Conservation (phyloP, 768 basidiomycete genomes). For the Boletus sp. region DNA sequence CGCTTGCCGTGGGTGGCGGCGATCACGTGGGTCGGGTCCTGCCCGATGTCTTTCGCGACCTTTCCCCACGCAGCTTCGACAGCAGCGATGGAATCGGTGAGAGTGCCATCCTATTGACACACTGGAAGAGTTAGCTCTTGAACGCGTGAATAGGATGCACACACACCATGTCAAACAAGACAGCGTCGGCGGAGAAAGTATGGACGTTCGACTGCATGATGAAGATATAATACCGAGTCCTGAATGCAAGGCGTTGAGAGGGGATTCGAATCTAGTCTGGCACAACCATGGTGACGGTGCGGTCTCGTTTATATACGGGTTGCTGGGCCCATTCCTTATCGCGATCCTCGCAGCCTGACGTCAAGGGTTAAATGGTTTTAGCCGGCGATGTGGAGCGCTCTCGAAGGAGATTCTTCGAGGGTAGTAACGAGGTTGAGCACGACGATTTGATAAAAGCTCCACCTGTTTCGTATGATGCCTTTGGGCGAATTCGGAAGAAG, state of each 20-base stretch:
- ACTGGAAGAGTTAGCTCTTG: slow-evolving; percentile 25
- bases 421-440: slow-evolving; percentile 9
- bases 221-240: not conserved
- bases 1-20: slow-evolving; percentile 77
- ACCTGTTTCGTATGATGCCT: not conserved
- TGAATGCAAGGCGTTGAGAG: not conserved
- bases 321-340: slow-evolving; percentile 1
- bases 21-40: slow-evolving; percentile 64
- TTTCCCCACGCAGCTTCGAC: slow-evolving; percentile 76
- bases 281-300: not conserved
- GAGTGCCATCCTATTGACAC: slow-evolving; percentile 55
- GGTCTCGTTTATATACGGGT: slow-evolving; percentile 23
- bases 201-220: slow-evolving; percentile 27
- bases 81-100: slow-evolving; percentile 70
- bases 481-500: slow-evolving; percentile 2
- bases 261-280: slow-evolving; percentile 16
- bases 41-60: slow-evolving; percentile 65
- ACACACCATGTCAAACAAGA: slow-evolving; percentile 66
- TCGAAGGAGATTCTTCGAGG: not conserved
- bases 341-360: slow-evolving; percentile 18
- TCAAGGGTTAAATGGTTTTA: slow-evolving; percentile 25
- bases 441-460: slow-evolving; percentile 10
- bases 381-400: not conserved
- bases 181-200: slow-evolving; percentile 52
- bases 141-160: not conserved